Evolutionary conservation across 2,329 filamentous ascomycete genomes (phyloP).

Genomic region (Zalaria sp.): DNA sequence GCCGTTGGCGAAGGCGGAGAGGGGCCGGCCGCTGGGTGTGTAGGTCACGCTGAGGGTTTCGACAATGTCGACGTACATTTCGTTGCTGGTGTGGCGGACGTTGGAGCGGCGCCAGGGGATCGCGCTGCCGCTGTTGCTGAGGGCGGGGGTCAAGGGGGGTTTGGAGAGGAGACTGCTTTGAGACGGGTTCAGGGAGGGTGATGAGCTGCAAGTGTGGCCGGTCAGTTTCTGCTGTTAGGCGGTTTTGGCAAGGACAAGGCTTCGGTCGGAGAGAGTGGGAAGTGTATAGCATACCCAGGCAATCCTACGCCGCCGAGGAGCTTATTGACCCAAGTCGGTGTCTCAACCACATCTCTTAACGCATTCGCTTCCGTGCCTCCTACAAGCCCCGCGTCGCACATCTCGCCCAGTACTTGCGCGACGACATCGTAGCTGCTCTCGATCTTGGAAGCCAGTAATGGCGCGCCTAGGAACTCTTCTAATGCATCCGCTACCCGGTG

Average conservation of each 20-base stretch:
- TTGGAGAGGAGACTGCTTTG: slow-evolving; percentile 1
- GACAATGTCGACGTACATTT: slow-evolving; percentile 90
- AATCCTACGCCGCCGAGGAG: slow-evolving; percentile 76
- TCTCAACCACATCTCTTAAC: slow-evolving; percentile 78
- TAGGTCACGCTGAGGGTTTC: slow-evolving; percentile 80
- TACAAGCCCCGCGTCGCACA: slow-evolving; percentile 88
- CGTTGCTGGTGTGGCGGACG: slow-evolving; percentile 90
- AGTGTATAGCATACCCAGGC: slow-evolving; percentile 34
- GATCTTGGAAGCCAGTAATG: slow-evolving; percentile 72
- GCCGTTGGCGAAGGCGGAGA: slow-evolving; percentile 78
- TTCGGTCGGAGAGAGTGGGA: not conserved
- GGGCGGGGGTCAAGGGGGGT: slow-evolving; percentile 10
- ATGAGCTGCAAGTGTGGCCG: slow-evolving; percentile 24
- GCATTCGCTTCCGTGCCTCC: slow-evolving; percentile 89
- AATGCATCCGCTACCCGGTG: slow-evolving; percentile 85
- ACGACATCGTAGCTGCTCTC: slow-evolving; percentile 87
- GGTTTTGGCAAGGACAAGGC: not conserved
- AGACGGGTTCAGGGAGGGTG: slow-evolving; percentile 1
- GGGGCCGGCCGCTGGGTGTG: slow-evolving; percentile 74
- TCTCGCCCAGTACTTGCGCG: slow-evolving; percentile 82
- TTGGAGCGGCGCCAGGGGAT: slow-evolving; percentile 87
- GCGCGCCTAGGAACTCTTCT: slow-evolving; percentile 86
- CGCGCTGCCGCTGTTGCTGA: slow-evolving; percentile 21
- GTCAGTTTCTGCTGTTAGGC: not conserved
- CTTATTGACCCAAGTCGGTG: slow-evolving; percentile 80